phyloP scores from a whole-genome alignment of 1,284 basidiomycete genomes.

The Athelia psychrophila region DNA sequence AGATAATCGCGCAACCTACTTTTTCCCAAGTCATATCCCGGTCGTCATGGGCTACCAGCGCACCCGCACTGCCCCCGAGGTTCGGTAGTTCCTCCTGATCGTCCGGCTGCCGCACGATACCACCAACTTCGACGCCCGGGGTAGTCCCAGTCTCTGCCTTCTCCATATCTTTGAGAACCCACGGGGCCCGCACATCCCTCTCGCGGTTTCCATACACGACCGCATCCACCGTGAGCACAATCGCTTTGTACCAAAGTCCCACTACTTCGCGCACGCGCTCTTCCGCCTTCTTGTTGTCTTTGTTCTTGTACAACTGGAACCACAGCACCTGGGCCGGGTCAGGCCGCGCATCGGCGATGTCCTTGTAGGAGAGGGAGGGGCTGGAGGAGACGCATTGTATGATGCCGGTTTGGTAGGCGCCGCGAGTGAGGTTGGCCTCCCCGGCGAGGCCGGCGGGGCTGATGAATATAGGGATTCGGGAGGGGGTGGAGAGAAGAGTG shows the following conservation, averaged over 20 bases:
- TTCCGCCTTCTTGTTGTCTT: constrained; percentile 65
- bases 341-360: constrained; percentile 63
- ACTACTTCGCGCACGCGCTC: constrained; percentile 75
- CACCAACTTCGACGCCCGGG: constrained; percentile 15
- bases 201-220: constrained; percentile 86
- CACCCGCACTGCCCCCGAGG: constrained; percentile 63
- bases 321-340: constrained; percentile 68
- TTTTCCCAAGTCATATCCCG: constrained; percentile 72
- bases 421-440: constrained; percentile 82
- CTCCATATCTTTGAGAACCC: constrained; percentile 61
- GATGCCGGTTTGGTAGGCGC: constrained; percentile 67
- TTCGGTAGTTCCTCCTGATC: constrained; percentile 34
- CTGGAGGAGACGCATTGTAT: constrained; percentile 92
- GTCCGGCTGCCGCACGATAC: constrained; percentile 24
- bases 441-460: constrained; percentile 81
- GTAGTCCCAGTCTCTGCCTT: constrained; percentile 18
- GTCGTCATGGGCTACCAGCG: constrained; percentile 60
- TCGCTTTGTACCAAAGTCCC: constrained; percentile 74
- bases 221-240: constrained; percentile 92
- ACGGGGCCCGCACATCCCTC: constrained; percentile 66
- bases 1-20: constrained; percentile 28
- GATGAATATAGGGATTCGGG: constrained; percentile 83
- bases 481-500: constrained; percentile 70
- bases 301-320: constrained; percentile 88
- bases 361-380: constrained; percentile 73